Conservation (phyloP, 1,284 basidiomycete species). For the Cryptococcus amylolentus region DNA sequence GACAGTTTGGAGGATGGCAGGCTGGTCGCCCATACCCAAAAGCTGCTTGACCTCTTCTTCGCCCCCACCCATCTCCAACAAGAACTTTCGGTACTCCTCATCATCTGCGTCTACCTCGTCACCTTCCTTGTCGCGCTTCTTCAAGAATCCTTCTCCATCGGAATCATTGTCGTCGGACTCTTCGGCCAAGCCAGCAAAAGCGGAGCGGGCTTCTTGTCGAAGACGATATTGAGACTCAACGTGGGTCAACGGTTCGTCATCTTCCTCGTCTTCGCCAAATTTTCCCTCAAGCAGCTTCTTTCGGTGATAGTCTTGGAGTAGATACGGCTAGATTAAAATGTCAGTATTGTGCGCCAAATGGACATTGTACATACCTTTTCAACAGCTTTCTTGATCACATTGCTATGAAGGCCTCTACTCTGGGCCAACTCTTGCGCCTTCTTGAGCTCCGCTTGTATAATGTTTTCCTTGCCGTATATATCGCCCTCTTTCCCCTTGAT, state of each 20-base stretch:
- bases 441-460: conserved; percentile 66
- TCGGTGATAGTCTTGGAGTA: conserved; percentile 52
- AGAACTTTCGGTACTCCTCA: conserved; percentile 75
- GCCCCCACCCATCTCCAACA: conserved; percentile 73
- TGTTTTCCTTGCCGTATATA: conserved; percentile 60
- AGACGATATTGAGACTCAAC: conserved; percentile 73
- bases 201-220: conserved; percentile 76
- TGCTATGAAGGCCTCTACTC: conserved; percentile 40
- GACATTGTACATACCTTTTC: conserved; percentile 28
- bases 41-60: conserved; percentile 61
- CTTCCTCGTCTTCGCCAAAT: conserved; percentile 16
- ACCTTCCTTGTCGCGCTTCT: conserved; percentile 61
- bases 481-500: conserved; percentile 77
- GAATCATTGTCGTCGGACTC: conserved; percentile 58
- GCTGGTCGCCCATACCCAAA: conserved; percentile 48
- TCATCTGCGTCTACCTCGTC: conserved; percentile 68
- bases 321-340: conserved; percentile 40
- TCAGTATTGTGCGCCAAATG: neutral
- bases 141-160: conserved; percentile 53
- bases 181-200: conserved; percentile 52
- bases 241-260: conserved; percentile 59
- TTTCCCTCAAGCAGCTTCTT: conserved; percentile 44
- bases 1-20: conserved; percentile 27
- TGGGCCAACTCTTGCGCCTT: conserved; percentile 34
- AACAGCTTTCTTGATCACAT: conserved; percentile 53